Evolutionary conservation across 2,329 filamentous ascomycete genomes (phyloP), one percentile per base, ranked within the genome.

Genomic region (Fusarium burgessii): DNA sequence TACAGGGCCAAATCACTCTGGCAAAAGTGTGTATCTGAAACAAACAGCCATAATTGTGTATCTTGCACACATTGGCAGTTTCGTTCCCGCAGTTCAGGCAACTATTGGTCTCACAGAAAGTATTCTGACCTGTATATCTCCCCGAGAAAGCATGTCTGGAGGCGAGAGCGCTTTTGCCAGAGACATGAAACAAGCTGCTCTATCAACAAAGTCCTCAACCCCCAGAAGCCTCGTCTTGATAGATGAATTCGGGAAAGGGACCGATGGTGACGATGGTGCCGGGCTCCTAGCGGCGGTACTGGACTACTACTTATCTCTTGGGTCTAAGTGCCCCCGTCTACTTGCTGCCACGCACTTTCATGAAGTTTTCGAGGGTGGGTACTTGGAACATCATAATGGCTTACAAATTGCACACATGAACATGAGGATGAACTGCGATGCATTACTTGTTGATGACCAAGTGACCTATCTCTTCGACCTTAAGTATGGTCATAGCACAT

Each of bases 1-100:
- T 75, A 98, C 96, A 0, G 96, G 96, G 0, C 95, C 96, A 7
- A 99, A 99, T 74, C 97, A 96, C 78, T 98, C 96, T 0, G 96
- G 96, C 1, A 99, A 99, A 80, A 98, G 94, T 74, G 89, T 98
- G 0, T 98, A 97, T 80, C 86, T 98, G 77, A 99, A 97, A 80
- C 95, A 99, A 79, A 89, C 93, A 35, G 96, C 95, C 7, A 83
- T 98, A 52, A 96, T 97, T 63, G 91, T 97, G 17, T 98, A 96
- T 77, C 87, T 99, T 80, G 93, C 96, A 1, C 96, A 99, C 77
- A 89, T 97, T 57, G 96, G 96, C 55, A 95, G 94, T 78, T 98
- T 93, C 78, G 93, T 99, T 2, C 95, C 96, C 2, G 95, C 95
- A 3, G 86, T 90, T 18, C 84, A 81, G 32, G 95, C 95, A 12